phyloP scores from a whole-genome alignment of 202 grass and related monocot genomes.

The Panicum virgatum region DNA sequence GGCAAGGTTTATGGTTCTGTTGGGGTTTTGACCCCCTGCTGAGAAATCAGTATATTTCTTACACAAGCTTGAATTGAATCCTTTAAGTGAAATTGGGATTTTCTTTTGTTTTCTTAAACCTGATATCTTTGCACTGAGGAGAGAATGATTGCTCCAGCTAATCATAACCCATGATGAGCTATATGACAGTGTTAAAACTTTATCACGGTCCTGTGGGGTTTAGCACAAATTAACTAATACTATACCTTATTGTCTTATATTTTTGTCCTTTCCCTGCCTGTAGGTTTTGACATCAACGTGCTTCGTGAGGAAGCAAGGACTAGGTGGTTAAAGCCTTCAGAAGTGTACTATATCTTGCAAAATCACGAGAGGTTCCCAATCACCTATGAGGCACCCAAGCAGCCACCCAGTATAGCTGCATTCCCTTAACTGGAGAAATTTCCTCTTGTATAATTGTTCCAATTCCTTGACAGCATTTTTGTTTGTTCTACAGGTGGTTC shows the following conservation, averaged over 20 bases:
- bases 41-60: conserved; percentile 6
- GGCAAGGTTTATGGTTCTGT: not conserved
- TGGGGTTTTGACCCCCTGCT: not conserved
- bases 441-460: not conserved
- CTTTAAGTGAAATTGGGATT: not conserved
- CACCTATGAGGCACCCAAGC: conserved; percentile 61
- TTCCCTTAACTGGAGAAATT: conserved; percentile 17
- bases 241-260: not conserved
- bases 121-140: not conserved
- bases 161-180: not conserved
- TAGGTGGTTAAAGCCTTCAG: conserved; percentile 91
- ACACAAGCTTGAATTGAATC: conserved; percentile 15
- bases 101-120: not conserved
- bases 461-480: conserved; percentile 18
- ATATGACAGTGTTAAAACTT: not conserved
- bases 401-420: conserved; percentile 65
- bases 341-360: conserved; percentile 84
- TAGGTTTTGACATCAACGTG: conserved; percentile 87
- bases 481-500: conserved; percentile 69
- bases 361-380: conserved; percentile 77
- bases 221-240: not conserved
- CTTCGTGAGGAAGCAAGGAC: conserved; percentile 69
- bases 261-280: conserved; percentile 16
- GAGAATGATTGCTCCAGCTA: conserved; percentile 2
- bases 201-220: not conserved